A percentile compares a stretch with the other conserved stretches of the same genome.
Evolutionary conservation across 768 basidiomycete genomes (phyloP).

Genomic region (Cystobasidium tubakii): DNA sequence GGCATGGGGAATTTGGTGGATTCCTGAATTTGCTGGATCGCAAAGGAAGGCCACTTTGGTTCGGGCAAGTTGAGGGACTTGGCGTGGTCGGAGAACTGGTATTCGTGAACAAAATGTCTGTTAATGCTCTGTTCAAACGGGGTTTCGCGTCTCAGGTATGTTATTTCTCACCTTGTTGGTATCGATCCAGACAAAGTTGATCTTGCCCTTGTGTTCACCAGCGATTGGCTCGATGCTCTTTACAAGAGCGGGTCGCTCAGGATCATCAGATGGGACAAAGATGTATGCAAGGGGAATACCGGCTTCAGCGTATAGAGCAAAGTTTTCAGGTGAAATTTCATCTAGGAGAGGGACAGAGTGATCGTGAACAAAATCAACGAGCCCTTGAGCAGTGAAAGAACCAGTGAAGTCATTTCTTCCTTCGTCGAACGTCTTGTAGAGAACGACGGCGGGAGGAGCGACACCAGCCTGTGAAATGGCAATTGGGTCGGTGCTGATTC

Average conservation of each 20-base stretch:
- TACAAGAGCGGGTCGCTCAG: slow-evolving; percentile 61
- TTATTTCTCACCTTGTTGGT: slow-evolving; percentile 58
- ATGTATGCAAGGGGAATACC: slow-evolving; percentile 86
- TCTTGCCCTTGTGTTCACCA: slow-evolving; percentile 68
- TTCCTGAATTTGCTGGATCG: slow-evolving; percentile 74
- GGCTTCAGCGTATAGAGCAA: slow-evolving; percentile 71
- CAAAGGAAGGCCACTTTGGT: slow-evolving; percentile 85
- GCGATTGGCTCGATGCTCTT: slow-evolving; percentile 70
- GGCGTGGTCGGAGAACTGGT: slow-evolving; percentile 78
- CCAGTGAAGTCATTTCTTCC: slow-evolving; percentile 53
- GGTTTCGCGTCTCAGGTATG: background rate
- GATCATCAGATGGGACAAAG: slow-evolving; percentile 73
- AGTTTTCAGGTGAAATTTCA: slow-evolving; percentile 92
- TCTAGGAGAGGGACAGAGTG: slow-evolving; percentile 82
- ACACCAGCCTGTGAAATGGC: slow-evolving; percentile 66
- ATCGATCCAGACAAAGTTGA: slow-evolving; percentile 99
- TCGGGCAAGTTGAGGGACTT: slow-evolving; percentile 83
- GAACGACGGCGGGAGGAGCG: slow-evolving; percentile 73
- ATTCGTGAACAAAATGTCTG: background rate
- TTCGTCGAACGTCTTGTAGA: slow-evolving; percentile 90
- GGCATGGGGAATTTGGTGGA: slow-evolving; percentile 81
- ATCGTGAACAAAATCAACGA: slow-evolving; percentile 52
- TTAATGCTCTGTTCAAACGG: background rate
- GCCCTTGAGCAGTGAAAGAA: slow-evolving; percentile 40
- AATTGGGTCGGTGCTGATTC: slow-evolving; percentile 64